Percentiles rank a stretch among this genome's conserved stretches.
These are phyloP conservation scores for Claviceps purpurea DNA, from an alignment of 2,329 filamentous ascomycete genomes.

Conservation along the genomic window DNA sequence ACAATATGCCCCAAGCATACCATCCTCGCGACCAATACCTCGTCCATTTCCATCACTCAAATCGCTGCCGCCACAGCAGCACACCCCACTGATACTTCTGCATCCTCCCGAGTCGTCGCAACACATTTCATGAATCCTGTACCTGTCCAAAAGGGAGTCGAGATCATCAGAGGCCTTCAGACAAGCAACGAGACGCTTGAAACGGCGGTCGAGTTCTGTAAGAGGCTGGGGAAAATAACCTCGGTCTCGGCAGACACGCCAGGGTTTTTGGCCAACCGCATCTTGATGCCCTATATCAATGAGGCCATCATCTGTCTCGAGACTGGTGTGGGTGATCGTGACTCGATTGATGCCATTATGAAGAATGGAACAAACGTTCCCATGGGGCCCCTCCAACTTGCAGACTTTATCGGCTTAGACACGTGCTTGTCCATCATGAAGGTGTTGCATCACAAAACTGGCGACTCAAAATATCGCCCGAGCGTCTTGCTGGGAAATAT, in stretches of 20 bases:
- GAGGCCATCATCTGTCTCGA: slow-evolving; percentile 94
- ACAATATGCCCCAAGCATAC: slow-evolving; percentile 71
- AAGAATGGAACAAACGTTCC: slow-evolving; percentile 98
- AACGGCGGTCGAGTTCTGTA: slow-evolving; percentile 72
- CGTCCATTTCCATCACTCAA: slow-evolving; percentile 93
- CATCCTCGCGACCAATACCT: slow-evolving; percentile 93
- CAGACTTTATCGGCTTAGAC: slow-evolving; percentile 94
- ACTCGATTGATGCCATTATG: slow-evolving; percentile 96
- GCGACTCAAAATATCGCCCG: slow-evolving; percentile 90
- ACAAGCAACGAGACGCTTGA: slow-evolving; percentile 73
- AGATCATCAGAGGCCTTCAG: slow-evolving; percentile 91
- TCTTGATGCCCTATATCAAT: slow-evolving; percentile 99
- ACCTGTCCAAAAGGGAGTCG: slow-evolving; percentile 89
- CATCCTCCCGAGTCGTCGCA: slow-evolving; percentile 76
- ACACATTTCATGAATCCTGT: slow-evolving; percentile 99
- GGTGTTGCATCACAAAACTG: slow-evolving; percentile 80
- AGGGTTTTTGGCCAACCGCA: slow-evolving; percentile 90
- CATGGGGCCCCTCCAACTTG: slow-evolving; percentile 88
- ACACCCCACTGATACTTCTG: slow-evolving; percentile 66
- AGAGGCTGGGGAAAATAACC: slow-evolving; percentile 83
- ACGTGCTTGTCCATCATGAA: slow-evolving; percentile 97
- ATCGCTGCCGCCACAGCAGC: slow-evolving; percentile 78
- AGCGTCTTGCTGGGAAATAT: slow-evolving; percentile 81
- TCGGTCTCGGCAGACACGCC: slow-evolving; percentile 81
- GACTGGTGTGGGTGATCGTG: slow-evolving; percentile 75